Evolutionary conservation across 768 basidiomycete species (phyloP).

Genomic region (Epithele typhae): DNA sequence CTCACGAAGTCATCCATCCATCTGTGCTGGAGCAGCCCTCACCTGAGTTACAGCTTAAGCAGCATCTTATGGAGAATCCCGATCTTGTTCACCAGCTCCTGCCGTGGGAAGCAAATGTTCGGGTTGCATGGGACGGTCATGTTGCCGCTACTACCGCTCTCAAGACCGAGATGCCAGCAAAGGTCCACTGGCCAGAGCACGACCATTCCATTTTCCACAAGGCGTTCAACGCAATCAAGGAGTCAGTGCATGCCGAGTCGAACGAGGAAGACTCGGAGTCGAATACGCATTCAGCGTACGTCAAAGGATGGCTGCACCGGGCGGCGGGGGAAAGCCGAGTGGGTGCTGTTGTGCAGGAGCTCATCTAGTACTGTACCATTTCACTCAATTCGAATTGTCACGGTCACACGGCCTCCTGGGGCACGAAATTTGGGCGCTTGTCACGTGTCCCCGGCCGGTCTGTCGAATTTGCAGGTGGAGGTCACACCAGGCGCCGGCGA

Average conservation of each 20-base stretch:
- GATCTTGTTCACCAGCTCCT: constrained; percentile 39
- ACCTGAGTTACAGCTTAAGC: constrained; percentile 29
- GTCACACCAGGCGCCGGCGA: too few relatives aligned
- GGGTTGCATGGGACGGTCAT: constrained; percentile 40
- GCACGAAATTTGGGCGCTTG: too few relatives aligned
- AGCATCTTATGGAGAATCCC: constrained; percentile 38
- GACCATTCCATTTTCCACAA: neutral
- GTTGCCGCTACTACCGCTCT: too few relatives aligned
- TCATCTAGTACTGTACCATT: constrained; percentile 2
- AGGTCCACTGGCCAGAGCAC: too few relatives aligned
- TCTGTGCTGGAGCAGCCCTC: constrained; percentile 49
- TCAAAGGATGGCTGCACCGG: constrained; percentile 3
- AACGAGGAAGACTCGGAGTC: neutral
- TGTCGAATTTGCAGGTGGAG: too few relatives aligned
- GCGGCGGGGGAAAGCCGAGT: constrained; percentile 14
- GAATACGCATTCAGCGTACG: neutral
- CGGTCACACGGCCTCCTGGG: neutral
- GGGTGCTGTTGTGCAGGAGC: constrained; percentile 13
- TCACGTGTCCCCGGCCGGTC: too few relatives aligned
- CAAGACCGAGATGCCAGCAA: too few relatives aligned
- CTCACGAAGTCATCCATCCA: constrained; percentile 58
- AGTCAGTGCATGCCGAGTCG: constrained; percentile 1
- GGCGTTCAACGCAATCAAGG: constrained; percentile 3
- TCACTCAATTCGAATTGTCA: neutral
- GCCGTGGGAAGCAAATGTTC: constrained; percentile 50